Conservation (phyloP, 345 rosid genomes). For the Odontarrhena argentea region DNA sequence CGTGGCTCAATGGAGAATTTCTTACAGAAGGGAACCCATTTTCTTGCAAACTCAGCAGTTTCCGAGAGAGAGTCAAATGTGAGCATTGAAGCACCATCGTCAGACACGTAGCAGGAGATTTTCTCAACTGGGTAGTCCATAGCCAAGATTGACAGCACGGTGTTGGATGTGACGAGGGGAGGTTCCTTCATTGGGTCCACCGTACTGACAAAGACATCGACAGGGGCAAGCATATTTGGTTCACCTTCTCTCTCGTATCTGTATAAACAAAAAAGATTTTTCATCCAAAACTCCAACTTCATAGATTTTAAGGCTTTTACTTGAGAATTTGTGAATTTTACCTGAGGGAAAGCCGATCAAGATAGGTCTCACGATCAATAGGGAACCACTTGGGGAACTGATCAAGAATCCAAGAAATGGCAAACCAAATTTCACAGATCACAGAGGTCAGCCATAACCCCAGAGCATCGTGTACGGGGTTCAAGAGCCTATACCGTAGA, state of each 20-base stretch:
- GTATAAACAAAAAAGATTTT: conserved; percentile 8
- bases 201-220: conserved; percentile 91
- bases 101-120: conserved; percentile 91
- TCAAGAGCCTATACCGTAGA: conserved; percentile 79
- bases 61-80: conserved; percentile 85
- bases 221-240: conserved; percentile 80
- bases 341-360: conserved; percentile 89
- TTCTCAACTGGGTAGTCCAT: conserved; percentile 95
- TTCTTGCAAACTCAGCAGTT: conserved; percentile 77
- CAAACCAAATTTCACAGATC: conserved; percentile 94
- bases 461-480: conserved; percentile 84
- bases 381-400: conserved; percentile 98
- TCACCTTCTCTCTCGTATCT: conserved; percentile 93
- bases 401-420: conserved; percentile 96
- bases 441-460: conserved; percentile 95
- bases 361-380: conserved; percentile 89
- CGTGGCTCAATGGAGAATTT: conserved; percentile 68
- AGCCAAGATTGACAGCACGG: conserved; percentile 85
- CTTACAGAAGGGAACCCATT: conserved; percentile 94
- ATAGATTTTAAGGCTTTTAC: conserved; percentile 5
- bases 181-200: conserved; percentile 99
- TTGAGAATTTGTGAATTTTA: conserved; percentile 34
- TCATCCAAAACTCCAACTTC: conserved; percentile 13
- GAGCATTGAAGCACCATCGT: conserved; percentile 97
- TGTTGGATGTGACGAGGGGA: conserved; percentile 91